Base-by-base conservation (phyloP, 192 early-diverging fungal species). In the Umbelopsis vinacea region DNA sequence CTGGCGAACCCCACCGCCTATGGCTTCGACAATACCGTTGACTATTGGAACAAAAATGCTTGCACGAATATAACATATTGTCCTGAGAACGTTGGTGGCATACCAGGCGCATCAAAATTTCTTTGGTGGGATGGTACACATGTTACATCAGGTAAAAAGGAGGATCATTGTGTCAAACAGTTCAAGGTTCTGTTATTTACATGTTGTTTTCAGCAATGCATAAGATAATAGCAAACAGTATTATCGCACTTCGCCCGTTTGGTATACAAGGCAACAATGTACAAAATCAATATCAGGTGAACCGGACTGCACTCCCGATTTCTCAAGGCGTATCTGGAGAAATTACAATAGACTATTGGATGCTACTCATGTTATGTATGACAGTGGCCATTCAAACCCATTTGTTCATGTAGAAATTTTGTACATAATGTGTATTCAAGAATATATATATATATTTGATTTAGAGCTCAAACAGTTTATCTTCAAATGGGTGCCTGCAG, bases 111-210 rank as follows among this genome's bases (percentile, higher is more conserved):
- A 4, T 55, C 74, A 40, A 53, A 70, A 23, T 81, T 66, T 66
- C 29, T 81, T 19, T 81, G 79, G 79, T 81, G 72, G 66, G 79
- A 81, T 46, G 45, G 55, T 14, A 70, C 73, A n/a, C 75, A 81
- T 71, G 48, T 77, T 4, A 81, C 79, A 35, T 73, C 67, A 71
- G 72, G 74, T 74, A 72, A 67, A 50, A 38, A 60, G 29, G 1
- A 29, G 1, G 47, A 33, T 26, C 15, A 50, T 33, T 22, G 38
- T 26, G 29, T 12, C 24, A 67, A 43, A 19, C n/a, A 26, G 38
- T 55, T 0, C 3, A 68, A 45, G 26, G 47, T 23, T 24, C 23
- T 43, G 15, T 19, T 48, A 22, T 73, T 52, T 53, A 52, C 40
- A 37, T 50, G 40, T 23, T 66, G 29, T 9, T n/a, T 38, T 12